Evolutionary conservation across 2,329 filamentous ascomycete genomes (phyloP), one percentile per base, ranked within the genome.

Genomic region (Nakataea oryzae): DNA sequence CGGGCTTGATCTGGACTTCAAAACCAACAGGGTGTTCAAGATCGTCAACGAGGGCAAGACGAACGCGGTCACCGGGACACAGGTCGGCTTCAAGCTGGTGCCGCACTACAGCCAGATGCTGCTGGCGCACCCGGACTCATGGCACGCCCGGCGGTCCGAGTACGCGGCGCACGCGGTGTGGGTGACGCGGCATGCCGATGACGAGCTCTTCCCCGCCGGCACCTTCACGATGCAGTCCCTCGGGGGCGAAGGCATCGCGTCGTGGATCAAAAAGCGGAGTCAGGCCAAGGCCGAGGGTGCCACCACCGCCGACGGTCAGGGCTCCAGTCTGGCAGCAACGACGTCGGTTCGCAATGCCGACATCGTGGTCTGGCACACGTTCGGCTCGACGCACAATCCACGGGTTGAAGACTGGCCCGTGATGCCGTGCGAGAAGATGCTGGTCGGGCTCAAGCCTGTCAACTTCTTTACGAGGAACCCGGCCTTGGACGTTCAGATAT

Each of bases 351-450:
- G 74, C 59, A 65, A 86, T 63, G 73, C 78, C 26, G 79, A 85
- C 55, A 77, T 84, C 54, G 81, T 86, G 1, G 72, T 86, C 5
- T 86, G 81, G 81, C 78, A 84, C 24, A 80, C 82, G 3, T 80
- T 80, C 67, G 76, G 86, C 24, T 81, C 86, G 29, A 88, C 86
- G 41, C 86, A 89, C 65, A 83, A 86, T 28, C 85, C 86, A 0
- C 76, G 86, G 0, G 79, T 83, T 13, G 86, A 89, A 66, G 86
- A 89, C 67, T 89, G 86, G 76, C 86, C 85, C 0, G 83, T 88
- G 6, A 89, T 89, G 86, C 54, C 60, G 13, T 57, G 60, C 27
- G 63, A 65, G 26, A 63, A 60, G n/a, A 60, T 66, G 26, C 47
- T 55, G 21, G 61, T 66, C 1, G 56, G 56, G 7, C 59, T 66